These are phyloP conservation scores for Globisporangium irregulare DNA, from an alignment of 352 stramenopile species.

Conservation along the genomic window DNA sequence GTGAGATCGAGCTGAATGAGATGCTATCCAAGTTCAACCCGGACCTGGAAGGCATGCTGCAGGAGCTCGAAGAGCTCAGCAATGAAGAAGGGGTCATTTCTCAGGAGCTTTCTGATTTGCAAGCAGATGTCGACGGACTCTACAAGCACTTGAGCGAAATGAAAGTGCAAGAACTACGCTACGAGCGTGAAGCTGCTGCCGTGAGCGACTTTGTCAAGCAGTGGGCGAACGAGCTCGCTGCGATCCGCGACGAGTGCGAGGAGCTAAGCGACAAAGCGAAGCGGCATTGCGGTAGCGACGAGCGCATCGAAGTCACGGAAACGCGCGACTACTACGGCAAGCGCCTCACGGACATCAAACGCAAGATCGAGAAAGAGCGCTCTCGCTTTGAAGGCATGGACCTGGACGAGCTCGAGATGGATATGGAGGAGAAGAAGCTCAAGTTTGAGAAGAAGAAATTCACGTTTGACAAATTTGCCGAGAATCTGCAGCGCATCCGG, in stretches of 20 bases:
- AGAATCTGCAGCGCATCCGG: constrained; percentile 60
- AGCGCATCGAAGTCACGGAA: constrained; percentile 60
- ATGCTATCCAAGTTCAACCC: constrained; percentile 63
- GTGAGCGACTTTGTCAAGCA: constrained; percentile 47
- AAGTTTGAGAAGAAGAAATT: constrained; percentile 70
- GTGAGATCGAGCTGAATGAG: constrained; percentile 53
- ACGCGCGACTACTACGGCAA: constrained; percentile 80
- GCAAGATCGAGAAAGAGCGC: constrained; percentile 72
- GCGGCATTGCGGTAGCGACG: constrained; percentile 45
- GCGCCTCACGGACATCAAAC: constrained; percentile 73
- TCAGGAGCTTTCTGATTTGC: constrained; percentile 46
- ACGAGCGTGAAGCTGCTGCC: constrained; percentile 40
- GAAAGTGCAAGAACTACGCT: constrained; percentile 70
- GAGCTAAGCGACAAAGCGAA: constrained; percentile 57
- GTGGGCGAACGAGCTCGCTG: constrained; percentile 47
- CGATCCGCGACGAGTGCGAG: constrained; percentile 55
- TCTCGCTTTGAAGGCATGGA: constrained; percentile 82
- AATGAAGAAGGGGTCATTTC: constrained; percentile 48
- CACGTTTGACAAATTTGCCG: constrained; percentile 56
- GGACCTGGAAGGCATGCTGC: constrained; percentile 55
- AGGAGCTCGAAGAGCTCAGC: constrained; percentile 55
- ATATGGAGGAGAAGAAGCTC: constrained; percentile 68
- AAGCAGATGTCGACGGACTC: constrained; percentile 58
- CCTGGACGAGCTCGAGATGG: constrained; percentile 62
- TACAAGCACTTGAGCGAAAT: constrained; percentile 77